Evolutionary conservation across 192 early-diverging fungal genomes (phyloP).

Genomic region (Coemansia sp.): DNA sequence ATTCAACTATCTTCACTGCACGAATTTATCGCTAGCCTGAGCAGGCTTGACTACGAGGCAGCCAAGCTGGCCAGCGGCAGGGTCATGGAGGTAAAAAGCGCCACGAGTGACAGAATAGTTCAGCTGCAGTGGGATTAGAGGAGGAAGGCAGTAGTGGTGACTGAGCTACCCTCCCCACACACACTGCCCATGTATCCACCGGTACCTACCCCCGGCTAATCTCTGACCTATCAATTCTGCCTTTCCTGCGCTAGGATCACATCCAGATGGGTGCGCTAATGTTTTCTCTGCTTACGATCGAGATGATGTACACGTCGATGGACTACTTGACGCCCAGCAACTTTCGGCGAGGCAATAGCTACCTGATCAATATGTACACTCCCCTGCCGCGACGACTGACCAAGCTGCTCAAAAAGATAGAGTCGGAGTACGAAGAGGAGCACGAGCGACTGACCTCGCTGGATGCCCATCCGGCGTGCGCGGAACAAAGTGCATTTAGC

Average conservation of each 20-base stretch:
- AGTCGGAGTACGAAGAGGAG: slow-evolving; percentile 39
- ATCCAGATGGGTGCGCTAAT: slow-evolving; percentile 48
- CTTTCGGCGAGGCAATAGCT: slow-evolving; percentile 44
- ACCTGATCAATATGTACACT: slow-evolving; percentile 40
- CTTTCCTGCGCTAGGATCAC: slow-evolving; percentile 28
- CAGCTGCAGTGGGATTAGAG: background rate
- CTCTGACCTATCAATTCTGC: background rate
- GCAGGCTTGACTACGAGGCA: slow-evolving; percentile 47
- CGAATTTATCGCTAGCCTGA: slow-evolving; percentile 45
- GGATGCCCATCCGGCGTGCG: slow-evolving; percentile 4
- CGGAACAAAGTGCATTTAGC: background rate
- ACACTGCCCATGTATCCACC: background rate
- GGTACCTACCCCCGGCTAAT: background rate
- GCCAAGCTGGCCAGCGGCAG: slow-evolving; percentile 46
- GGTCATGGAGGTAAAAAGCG: slow-evolving; percentile 50
- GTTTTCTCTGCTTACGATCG: slow-evolving; percentile 51
- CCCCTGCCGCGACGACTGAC: slow-evolving; percentile 30
- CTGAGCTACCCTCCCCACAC: background rate
- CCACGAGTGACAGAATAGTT: background rate
- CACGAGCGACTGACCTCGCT: slow-evolving; percentile 24
- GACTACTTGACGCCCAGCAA: slow-evolving; percentile 44
- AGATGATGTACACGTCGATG: slow-evolving; percentile 55
- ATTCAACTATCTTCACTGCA: slow-evolving; percentile 41
- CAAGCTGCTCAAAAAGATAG: slow-evolving; percentile 33
- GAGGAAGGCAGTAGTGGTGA: background rate